Evolutionary conservation across 2,329 filamentous ascomycete species (phyloP).

Genomic region (Aspergillus candidus): DNA sequence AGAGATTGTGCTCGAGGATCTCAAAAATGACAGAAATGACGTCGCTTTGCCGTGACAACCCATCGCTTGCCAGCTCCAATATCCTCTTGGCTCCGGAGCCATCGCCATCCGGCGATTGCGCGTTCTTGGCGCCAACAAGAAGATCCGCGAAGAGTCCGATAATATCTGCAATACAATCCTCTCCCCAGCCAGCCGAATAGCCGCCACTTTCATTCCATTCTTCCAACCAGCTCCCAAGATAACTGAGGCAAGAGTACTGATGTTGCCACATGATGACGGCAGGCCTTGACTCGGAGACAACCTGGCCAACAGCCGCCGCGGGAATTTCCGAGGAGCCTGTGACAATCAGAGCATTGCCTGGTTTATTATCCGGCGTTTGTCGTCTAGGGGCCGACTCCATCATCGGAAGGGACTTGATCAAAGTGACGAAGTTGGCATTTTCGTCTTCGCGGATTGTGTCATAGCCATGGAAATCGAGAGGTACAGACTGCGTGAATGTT

Average conservation of each 20-base stretch:
- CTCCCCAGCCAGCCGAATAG: slow-evolving; percentile 49
- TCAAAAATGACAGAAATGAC: slow-evolving; percentile 77
- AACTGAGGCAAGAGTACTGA: slow-evolving; percentile 70
- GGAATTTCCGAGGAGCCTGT: slow-evolving; percentile 34
- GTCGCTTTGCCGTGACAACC: slow-evolving; percentile 50
- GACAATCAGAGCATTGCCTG: slow-evolving; percentile 31
- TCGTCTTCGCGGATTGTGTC: slow-evolving; percentile 77
- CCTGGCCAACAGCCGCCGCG: slow-evolving; percentile 42
- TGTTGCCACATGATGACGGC: slow-evolving; percentile 69
- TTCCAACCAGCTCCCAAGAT: slow-evolving; percentile 64
- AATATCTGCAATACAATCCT: slow-evolving; percentile 63
- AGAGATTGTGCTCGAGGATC: slow-evolving; percentile 66
- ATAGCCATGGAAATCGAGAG: slow-evolving; percentile 65
- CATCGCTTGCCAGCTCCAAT: slow-evolving; percentile 46
- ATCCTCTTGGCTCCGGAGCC: slow-evolving; percentile 38
- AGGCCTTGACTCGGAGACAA: slow-evolving; percentile 71
- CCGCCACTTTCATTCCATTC: slow-evolving; percentile 43
- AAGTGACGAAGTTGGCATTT: slow-evolving; percentile 69
- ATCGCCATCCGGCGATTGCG: slow-evolving; percentile 25
- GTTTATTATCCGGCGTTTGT: slow-evolving; percentile 15
- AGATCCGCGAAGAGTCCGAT: slow-evolving; percentile 68
- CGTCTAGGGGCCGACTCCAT: slow-evolving; percentile 27
- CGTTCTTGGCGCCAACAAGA: slow-evolving; percentile 44
- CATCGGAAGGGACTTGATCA: slow-evolving; percentile 53
- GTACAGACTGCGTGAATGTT: slow-evolving; percentile 72